phyloP scores from a whole-genome alignment of 306 rosid genomes.

The Casuarina equisetifolia region DNA sequence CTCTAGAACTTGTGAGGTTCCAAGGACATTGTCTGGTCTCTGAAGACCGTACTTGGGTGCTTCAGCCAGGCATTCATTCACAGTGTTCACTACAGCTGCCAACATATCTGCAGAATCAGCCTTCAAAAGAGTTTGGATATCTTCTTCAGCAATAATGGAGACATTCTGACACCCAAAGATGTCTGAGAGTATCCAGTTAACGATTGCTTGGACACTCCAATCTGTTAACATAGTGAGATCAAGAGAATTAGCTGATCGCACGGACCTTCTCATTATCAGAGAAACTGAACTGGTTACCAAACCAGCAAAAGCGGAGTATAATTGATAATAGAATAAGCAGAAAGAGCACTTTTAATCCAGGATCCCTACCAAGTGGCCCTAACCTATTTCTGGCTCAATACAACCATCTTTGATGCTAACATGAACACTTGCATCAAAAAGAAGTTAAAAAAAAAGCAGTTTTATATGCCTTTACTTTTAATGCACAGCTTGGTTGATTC shows the following conservation, averaged over 20 bases:
- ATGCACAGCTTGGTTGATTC: not conserved
- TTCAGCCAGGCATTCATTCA: slow-evolving; percentile 69
- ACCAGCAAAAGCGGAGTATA: not conserved
- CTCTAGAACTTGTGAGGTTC: slow-evolving; percentile 66
- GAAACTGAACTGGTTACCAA: not conserved
- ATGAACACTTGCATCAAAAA: not conserved
- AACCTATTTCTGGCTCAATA: slow-evolving; percentile 1
- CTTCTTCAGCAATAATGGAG: slow-evolving; percentile 91
- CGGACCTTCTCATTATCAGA: not conserved
- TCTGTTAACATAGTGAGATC: slow-evolving; percentile 45
- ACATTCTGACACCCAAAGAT: slow-evolving; percentile 64
- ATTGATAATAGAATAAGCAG: not conserved
- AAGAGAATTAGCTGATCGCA: slow-evolving; percentile 20
- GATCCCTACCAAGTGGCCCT: not conserved
- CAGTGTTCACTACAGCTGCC: slow-evolving; percentile 64
- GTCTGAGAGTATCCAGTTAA: slow-evolving; percentile 83
- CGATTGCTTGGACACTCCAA: slow-evolving; percentile 97
- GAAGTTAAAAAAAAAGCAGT: not conserved
- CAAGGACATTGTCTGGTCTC: slow-evolving; percentile 53
- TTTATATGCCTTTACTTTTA: not conserved
- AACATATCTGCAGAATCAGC: slow-evolving; percentile 56
- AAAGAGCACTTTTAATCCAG: not conserved
- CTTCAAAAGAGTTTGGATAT: slow-evolving; percentile 67
- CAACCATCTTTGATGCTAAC: not conserved
- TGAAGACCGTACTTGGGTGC: slow-evolving; percentile 77